Conservation (phyloP, 2,329 filamentous ascomycete species). For the Diaporthe capsici region DNA sequence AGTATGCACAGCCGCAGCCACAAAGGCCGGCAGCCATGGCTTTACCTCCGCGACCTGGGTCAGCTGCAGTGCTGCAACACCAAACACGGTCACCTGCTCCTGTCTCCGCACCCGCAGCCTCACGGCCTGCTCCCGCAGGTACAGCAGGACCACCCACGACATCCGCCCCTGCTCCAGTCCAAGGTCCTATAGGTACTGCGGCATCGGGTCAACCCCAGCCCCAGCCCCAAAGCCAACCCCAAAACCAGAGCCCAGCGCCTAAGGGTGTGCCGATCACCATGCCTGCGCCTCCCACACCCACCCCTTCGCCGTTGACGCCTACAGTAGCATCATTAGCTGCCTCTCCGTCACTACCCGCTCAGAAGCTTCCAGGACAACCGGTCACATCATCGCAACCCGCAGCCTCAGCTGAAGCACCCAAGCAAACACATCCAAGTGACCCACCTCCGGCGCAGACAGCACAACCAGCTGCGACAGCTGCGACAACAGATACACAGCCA, state of each 20-base stretch:
- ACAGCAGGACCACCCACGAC: constrained; percentile 17
- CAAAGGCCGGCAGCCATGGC: constrained; percentile 31
- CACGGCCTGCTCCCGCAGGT: constrained; percentile 23
- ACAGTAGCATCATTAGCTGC: constrained; percentile 34
- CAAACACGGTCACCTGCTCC: constrained; percentile 36
- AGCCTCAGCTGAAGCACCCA: constrained; percentile 38
- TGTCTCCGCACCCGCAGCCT: not conserved
- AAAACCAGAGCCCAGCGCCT: constrained; percentile 1
- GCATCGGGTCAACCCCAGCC: constrained; percentile 1
- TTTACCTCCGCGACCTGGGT: constrained; percentile 13
- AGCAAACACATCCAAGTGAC: constrained; percentile 36
- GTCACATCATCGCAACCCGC: constrained; percentile 26
- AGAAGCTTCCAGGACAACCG: constrained; percentile 32
- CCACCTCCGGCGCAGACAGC: constrained; percentile 36
- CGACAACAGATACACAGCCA: not conserved
- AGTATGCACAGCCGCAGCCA: constrained; percentile 33
- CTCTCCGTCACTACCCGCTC: constrained; percentile 30
- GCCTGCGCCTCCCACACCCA: constrained; percentile 29
- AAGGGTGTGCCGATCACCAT: constrained; percentile 22
- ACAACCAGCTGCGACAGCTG: constrained; percentile 10
- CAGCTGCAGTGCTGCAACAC: constrained; percentile 15
- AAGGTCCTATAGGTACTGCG: not conserved
- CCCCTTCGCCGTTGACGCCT: constrained; percentile 2
- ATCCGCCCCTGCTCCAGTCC: constrained; percentile 6
- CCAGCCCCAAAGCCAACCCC: not conserved